Evolutionary conservation across 1,284 basidiomycete species (phyloP).

Genomic region (Malassezia slooffiae): DNA sequence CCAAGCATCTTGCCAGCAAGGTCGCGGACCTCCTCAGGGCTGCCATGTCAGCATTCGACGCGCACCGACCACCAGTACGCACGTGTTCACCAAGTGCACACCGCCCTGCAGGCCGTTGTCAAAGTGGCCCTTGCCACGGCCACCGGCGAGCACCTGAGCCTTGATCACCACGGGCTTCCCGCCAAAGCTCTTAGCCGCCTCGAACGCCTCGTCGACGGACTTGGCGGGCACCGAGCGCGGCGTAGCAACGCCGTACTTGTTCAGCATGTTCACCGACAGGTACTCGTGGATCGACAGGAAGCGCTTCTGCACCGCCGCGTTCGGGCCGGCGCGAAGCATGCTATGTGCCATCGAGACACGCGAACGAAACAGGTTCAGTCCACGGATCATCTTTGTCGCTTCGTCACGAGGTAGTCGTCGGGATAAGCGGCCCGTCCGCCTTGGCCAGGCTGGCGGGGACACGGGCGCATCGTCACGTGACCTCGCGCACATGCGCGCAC

Average conservation of each 20-base stretch:
- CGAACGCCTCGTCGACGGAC: conserved; percentile 76
- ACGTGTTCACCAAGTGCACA: conserved; percentile 89
- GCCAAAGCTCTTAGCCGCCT: conserved; percentile 77
- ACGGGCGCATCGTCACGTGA: too few relatives aligned
- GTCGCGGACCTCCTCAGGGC: conserved; percentile 78
- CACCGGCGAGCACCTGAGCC: conserved; percentile 96
- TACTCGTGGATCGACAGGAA: conserved; percentile 97
- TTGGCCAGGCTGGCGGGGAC: too few relatives aligned
- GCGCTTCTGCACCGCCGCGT: conserved; percentile 58
- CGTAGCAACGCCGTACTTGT: conserved; percentile 96
- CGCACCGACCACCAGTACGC: conserved; percentile 43
- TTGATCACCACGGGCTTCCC: conserved; percentile 57
- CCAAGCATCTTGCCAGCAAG: conserved; percentile 88
- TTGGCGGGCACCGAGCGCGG: conserved; percentile 82
- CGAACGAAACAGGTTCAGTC: conserved; percentile 31
- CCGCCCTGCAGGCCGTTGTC: conserved; percentile 93
- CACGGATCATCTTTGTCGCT: conserved; percentile 12
- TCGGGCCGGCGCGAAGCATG: conserved; percentile 22
- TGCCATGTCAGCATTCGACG: conserved; percentile 45
- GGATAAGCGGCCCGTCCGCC: too few relatives aligned
- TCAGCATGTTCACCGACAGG: conserved; percentile 87
- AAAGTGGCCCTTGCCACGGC: conserved; percentile 95
- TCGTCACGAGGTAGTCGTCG: background rate
- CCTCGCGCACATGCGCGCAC: too few relatives aligned
- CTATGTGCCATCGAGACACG: conserved; percentile 26